Conservation (phyloP, 2,329 filamentous ascomycete species). For the Epichloe sp. region DNA sequence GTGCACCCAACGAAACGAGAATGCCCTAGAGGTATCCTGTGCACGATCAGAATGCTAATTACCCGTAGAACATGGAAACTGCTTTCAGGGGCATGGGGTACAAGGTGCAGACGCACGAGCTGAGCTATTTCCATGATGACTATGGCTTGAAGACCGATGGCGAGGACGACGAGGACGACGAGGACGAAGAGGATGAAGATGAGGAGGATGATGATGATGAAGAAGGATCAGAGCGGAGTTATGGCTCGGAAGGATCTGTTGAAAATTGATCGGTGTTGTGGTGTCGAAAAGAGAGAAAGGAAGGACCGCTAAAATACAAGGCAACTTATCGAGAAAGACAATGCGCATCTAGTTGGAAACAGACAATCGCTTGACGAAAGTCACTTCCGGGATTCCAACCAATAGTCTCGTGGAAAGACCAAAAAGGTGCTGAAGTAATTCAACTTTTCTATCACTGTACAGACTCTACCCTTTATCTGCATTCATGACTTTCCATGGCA, state of each 20-base stretch:
- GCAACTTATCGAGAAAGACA: not conserved
- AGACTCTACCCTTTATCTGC: not conserved
- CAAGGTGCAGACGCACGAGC: constrained; percentile 57
- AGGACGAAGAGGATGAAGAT: constrained; percentile 14
- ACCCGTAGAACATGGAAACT: constrained; percentile 42
- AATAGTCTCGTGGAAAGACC: too few relatives aligned
- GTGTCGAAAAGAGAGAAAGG: not conserved
- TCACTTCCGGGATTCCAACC: too few relatives aligned
- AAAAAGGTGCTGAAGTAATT: not conserved
- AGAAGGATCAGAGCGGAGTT: constrained; percentile 3
- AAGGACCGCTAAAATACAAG: not conserved
- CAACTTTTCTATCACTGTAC: not conserved
- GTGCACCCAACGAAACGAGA: constrained; percentile 16
- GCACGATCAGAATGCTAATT: constrained; percentile 30
- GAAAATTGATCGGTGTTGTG: not conserved
- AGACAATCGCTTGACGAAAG: too few relatives aligned
- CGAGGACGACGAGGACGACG: constrained; percentile 39
- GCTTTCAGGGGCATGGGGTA: constrained; percentile 68
- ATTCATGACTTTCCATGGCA: not conserved
- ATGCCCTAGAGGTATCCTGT: constrained; percentile 18
- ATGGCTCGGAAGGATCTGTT: constrained; percentile 1
- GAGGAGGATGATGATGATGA: constrained; percentile 11
- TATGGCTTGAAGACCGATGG: constrained; percentile 67
- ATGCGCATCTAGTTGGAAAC: not conserved
- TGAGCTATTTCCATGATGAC: constrained; percentile 76